Base-by-base conservation (phyloP, 2,329 filamentous ascomycete species). In the Penicillium sp. region DNA sequence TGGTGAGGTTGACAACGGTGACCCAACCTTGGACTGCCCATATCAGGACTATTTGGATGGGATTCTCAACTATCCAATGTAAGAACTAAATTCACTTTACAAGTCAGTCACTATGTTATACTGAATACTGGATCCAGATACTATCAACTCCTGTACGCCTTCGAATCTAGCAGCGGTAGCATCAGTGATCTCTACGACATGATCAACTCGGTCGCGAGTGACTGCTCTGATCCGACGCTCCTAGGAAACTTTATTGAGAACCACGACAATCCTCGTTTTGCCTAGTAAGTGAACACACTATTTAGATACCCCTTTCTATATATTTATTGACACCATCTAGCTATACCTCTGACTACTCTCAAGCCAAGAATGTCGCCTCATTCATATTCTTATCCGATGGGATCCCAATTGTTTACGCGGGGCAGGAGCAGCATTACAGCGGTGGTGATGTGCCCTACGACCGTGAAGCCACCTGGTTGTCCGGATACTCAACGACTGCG, bases 321-420 rank as follows among this genome's bases (percentile, higher is more conserved):
- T 21, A n/a, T 26, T 35, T 35, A 35, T 16, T 48, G 7, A 45
- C 25, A 16, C 27, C 7, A 31, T 9, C 21, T n/a, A 60, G 68
- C 8, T 73, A 73, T 55, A 73, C 72, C 11, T 49, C 56, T n/a
- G 72, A 75, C 53, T 64, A 65, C 8, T 67, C 72, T 4, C 78
- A 86, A 1, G 81, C 85, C 26, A 84, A 86, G 72, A 89, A 89
- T 64, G 81, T 82, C 2, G 77, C 88, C 39, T 79, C 85, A 0
- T 89, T 85, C 65, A 80, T 82, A 13, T 80, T 89, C 44, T 78
- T 89, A 4, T 65, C 73, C 1, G 73, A 87, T 53, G 87, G 87
- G 3, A 85, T 89, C 52, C 86, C 86, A 2, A 85, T 88, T 50
- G 66, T 89, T 50, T 90, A 89, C 71, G 81, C 88, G 55, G 87